These are phyloP conservation scores for Physcomitrium patens DNA, from an alignment of 225 moss, liverwort and hornwort species.

Conservation along the genomic window DNA sequence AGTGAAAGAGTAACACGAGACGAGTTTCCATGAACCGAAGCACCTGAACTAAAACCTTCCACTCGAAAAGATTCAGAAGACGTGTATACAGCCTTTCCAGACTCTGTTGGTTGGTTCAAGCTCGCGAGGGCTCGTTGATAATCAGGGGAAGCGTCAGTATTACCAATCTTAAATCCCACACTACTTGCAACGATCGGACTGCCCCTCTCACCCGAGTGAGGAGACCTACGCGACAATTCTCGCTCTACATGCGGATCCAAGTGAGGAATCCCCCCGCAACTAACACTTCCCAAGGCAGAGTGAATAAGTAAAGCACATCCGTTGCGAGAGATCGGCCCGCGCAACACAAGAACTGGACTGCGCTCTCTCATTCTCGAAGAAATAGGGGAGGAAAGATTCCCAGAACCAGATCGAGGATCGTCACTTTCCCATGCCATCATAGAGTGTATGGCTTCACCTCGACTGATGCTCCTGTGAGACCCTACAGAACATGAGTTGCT, in stretches of 20 bases:
- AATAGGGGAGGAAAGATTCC: conserved; percentile 45
- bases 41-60: conserved; percentile 48
- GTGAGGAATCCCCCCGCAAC: conserved; percentile 69
- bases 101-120: conserved; percentile 9
- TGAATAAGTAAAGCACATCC: conserved; percentile 47
- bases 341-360: conserved; percentile 76
- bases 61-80: conserved; percentile 37
- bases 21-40: conserved; percentile 27
- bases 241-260: conserved; percentile 68
- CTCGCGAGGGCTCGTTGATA: conserved; percentile 30
- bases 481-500: conserved; percentile 35
- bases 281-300: conserved; percentile 61
- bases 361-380: conserved; percentile 60
- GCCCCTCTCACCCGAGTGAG: conserved; percentile 51
- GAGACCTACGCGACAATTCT: conserved; percentile 44
- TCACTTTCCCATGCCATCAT: conserved; percentile 48
- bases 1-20: conserved; percentile 43
- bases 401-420: conserved; percentile 56
- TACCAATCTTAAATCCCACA: conserved; percentile 66
- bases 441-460: conserved; percentile 49
- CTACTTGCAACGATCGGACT: conserved; percentile 42
- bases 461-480: conserved; percentile 44
- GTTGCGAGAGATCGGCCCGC: conserved; percentile 65
- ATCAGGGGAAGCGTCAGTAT: conserved; percentile 33
- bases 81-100: conserved; percentile 18